Evolutionary conservation across 495 filamentous ascomycete species (phyloP).

Genomic region (Podospora didyma): DNA sequence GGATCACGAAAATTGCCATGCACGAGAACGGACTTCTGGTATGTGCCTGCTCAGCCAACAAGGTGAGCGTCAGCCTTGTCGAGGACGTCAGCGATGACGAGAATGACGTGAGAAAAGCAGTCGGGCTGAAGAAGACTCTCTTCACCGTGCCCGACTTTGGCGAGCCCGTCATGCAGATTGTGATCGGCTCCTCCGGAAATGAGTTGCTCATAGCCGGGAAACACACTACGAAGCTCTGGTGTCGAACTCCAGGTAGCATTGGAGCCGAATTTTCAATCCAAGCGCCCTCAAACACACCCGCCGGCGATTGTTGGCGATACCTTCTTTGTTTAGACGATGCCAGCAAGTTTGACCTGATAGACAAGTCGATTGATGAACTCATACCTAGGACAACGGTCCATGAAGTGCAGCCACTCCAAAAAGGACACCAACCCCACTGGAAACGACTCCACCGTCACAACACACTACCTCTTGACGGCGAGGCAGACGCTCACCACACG

Average conservation of each 20-base stretch:
- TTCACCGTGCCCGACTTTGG: neutral
- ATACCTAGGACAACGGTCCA: neutral
- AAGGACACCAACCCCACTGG: neutral
- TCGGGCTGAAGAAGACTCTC: neutral
- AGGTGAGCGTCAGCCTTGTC: neutral
- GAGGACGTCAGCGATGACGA: too few species aligned
- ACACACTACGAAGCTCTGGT: neutral
- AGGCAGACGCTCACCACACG: neutral
- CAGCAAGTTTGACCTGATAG: neutral
- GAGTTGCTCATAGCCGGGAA: neutral
- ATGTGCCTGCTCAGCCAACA: neutral
- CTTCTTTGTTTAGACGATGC: neutral
- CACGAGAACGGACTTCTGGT: neutral
- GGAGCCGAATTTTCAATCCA: neutral
- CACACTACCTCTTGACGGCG: neutral
- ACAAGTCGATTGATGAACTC: neutral
- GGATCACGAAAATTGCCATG: neutral
- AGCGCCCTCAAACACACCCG: neutral
- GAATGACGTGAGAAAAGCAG: neutral
- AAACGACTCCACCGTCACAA: neutral
- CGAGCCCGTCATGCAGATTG: neutral
- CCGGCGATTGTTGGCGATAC: neutral
- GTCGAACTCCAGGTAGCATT: neutral
- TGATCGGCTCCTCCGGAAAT: neutral
- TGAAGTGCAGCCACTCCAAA: neutral